Evolutionary conservation across 257 asterid species (phyloP), one percentile per base, ranked within the genome.

Genomic region (Fraxinus anomala): DNA sequence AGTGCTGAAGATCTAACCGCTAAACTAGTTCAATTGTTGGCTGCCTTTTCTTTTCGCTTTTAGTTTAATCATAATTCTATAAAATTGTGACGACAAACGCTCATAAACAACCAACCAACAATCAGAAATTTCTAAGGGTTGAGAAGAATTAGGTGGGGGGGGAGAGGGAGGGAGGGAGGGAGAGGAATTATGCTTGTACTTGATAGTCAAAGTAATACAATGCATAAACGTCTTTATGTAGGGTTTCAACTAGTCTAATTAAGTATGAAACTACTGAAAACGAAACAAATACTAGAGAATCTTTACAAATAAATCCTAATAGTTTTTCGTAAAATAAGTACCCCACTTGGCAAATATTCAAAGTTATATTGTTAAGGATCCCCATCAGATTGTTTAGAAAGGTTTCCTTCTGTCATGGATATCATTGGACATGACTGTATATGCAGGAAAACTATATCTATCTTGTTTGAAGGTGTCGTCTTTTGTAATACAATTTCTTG

Each of bases 1-100:
- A 54, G 17, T 68, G 77, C 79, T 56, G 66, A 67, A 73, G 74
- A 83, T 80, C 34, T 13, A 42, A 68, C 17, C 61, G 42, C 31
- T 79, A 70, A 39, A 68, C 75, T 72, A 54, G 80, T 74, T 75
- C 13, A 66, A 17, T 19, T 77, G 33, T 76, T 73, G 69, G 63
- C 63, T 51, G 9, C 30, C 17, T 40, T 69, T 37, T 42, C 72
- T 63, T 63, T 3, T 69, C 12, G 34, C 77, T 56, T 61, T 54
- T 71, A 70, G n/a, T 28, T 14, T 79, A 9, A 40, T 7, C 30
- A 65, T 73, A 80, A 47, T 76, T 31, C 66, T 33, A 23, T 59
- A 61, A 72, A 33, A 56, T 40, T 73, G 36, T 59, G 66, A 56
- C 10, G 3, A 56, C 28, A 0, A 16, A 14, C 4, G 14, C 30